Base-by-base conservation (phyloP, 495 filamentous ascomycete species). In the Lasiosphaeria ovina region DNA sequence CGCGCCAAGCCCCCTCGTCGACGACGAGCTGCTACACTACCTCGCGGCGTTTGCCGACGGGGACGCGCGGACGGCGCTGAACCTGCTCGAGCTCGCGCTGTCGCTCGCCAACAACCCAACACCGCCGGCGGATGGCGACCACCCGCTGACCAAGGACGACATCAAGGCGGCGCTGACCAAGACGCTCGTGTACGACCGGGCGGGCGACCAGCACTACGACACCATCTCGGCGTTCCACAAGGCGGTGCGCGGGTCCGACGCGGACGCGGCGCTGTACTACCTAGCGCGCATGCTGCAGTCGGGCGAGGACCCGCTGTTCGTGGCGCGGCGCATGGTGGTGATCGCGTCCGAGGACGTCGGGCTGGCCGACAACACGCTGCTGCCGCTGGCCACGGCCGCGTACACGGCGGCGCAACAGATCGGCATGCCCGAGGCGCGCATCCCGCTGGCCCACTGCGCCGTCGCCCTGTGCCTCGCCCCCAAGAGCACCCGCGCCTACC, bases 181-280 rank as follows among this genome's bases (percentile, higher is more conserved):
- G 65, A 98, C 94, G 0, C 77, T 97, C 11, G 89, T 97, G 47
- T 97, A 98, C 77, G 94, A 98, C 74, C 86, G 94, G 48, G 89
- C 90, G 0, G 94, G 94, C 32, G 94, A 98, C 74, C 89, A 95
- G 69, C 94, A 98, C 73, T 98, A 89, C 73, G 93, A 98, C 68
- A 91, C 89, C 53, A 98, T 98, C 65, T 95, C 90, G 3, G 94
- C 94, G 50, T 94, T 98, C 70, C 94, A 98, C 78, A 98, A 98
- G 64, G 91, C 91, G 12, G 84, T 98, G 34, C 89, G 94, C 16
- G 94, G 94, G 24, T 89, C 86, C 55, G 85, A 94, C 68, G 76
- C 93, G 2, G 88, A 98, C 73, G 94, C 92, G 0, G 80, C 92
- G 1, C 79, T 98, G 3, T 98, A 97, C 76, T 98, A 97, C 71